Evolutionary conservation across 2,329 filamentous ascomycete species (phyloP).

Genomic region (Aspergillus aculeatus): DNA sequence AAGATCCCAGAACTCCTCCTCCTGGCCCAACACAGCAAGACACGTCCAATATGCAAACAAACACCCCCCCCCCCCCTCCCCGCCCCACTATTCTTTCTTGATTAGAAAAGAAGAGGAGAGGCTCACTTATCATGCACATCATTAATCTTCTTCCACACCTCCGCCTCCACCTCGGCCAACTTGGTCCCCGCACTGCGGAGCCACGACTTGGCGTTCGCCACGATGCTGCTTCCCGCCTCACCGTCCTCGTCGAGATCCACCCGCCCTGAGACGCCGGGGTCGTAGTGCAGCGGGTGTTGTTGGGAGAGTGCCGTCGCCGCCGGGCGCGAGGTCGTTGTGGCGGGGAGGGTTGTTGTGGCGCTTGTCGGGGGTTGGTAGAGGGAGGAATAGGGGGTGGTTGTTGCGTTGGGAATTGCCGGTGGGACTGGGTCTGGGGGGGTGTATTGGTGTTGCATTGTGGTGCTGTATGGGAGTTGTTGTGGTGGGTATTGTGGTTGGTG

Average conservation of each 20-base stretch:
- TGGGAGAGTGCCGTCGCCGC: background rate
- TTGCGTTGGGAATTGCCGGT: constrained; percentile 20
- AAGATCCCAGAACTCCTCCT: too few relatives aligned
- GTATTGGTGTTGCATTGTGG: background rate
- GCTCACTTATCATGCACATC: constrained; percentile 28
- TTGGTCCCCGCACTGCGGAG: constrained; percentile 41
- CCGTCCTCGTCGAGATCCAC: constrained; percentile 22
- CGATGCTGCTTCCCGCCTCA: constrained; percentile 17
- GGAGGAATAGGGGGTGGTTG: constrained; percentile 26
- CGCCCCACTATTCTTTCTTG: too few relatives aligned
- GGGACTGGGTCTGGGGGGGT: too few relatives aligned
- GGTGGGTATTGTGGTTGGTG: constrained; percentile 22
- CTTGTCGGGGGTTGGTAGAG: constrained; percentile 25
- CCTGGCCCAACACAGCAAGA: too few relatives aligned
- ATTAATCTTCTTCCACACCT: constrained; percentile 50
- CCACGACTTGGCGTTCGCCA: constrained; percentile 45
- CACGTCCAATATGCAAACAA: too few relatives aligned
- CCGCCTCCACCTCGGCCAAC: constrained; percentile 46
- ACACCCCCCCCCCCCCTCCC: too few relatives aligned
- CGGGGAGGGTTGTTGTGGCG: background rate
- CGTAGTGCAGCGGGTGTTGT: constrained; percentile 19
- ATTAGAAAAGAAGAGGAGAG: too few relatives aligned
- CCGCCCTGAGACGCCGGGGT: constrained; percentile 12
- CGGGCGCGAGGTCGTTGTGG: background rate
- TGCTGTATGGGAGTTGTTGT: constrained; percentile 7